A percentile compares a stretch with the other conserved stretches of the same genome.
phyloP scores from a whole-genome alignment of 2,329 filamentous ascomycete genomes.

The Sporothrix dimorphospora region DNA sequence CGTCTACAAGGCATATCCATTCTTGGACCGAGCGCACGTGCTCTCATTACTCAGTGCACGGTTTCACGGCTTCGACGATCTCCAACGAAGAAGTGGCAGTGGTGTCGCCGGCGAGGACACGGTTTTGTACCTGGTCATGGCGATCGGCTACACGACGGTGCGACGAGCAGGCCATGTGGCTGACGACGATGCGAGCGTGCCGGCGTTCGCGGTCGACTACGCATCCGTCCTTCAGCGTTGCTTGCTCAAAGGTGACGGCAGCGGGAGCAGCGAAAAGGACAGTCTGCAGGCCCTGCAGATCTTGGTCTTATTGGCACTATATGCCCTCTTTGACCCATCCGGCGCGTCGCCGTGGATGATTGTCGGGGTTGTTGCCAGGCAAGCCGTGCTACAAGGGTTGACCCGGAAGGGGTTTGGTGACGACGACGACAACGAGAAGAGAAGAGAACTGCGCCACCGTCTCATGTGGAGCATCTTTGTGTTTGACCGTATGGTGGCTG shows the following conservation, averaged over 20 bases:
- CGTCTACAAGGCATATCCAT: not conserved
- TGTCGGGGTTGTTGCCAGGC: not conserved
- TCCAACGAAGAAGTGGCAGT: not conserved
- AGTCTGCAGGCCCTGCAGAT: not conserved
- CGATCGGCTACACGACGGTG: not conserved
- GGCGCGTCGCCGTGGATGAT: not conserved
- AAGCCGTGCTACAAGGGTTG: not conserved
- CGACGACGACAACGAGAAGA: not conserved
- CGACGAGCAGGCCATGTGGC: not conserved
- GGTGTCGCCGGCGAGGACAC: not conserved
- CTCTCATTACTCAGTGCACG: not conserved
- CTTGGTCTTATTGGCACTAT: not conserved
- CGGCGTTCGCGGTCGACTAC: not conserved
- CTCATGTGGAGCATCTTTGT: not conserved
- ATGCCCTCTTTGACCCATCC: not conserved
- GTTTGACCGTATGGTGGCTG: not conserved
- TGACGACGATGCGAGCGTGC: not conserved
- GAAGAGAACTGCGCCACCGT: not conserved
- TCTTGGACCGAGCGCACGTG: not conserved
- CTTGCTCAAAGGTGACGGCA: not conserved
- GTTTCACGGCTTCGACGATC: not conserved
- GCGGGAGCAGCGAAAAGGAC: not conserved
- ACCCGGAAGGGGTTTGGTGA: not conserved
- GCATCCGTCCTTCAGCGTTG: not conserved
- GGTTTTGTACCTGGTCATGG: not conserved